Evolutionary conservation across 352 stramenopile species (phyloP), one percentile per base, ranked within the genome.

Genomic region (Phytophthora megakarya): DNA sequence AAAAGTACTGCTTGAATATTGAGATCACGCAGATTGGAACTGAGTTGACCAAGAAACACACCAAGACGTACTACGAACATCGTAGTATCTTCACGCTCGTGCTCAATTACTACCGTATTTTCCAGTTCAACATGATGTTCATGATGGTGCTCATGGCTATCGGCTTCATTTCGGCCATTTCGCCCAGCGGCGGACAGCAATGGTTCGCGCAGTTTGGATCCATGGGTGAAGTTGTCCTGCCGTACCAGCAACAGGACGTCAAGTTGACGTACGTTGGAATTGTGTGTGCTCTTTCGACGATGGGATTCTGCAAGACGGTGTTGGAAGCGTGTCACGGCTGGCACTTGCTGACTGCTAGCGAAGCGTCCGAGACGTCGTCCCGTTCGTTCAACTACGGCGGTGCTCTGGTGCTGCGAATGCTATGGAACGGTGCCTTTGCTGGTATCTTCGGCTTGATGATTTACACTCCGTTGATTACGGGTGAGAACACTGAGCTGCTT

Each of bases 71-170:
- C 70, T 89, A 91, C 61, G 82, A 91, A 49, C 80, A 91, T 60
- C 78, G 82, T 2, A 87, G 76, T 52, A 88, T 91, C 46, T 88
- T 91, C 48, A 91, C 80, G 33, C 72, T 89, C 28, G 76, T 91
- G 47, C 56, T 91, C 25, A 89, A 89, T 50, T 91, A 91, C 67
- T 89, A 82, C 61, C 82, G 82, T 19, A 91, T 91, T 47, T 91
- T 91, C 65, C 80, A 91, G 67, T 89, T 89, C 70, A 89, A 91
- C 78, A 78, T 89, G 58, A 85, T 89, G 75, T 90, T 88, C 54
- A 73, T 90, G 66, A 75, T 88, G 49, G 63, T 75, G 11, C 72
- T 90, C 5, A 76, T 84, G 52, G 75, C 84, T n/a, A 67, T 90
- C 19, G 72, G 51, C 37, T 90, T 86, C 40, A 80, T 81, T 19